Base-by-base conservation (phyloP, 345 rosid genomes). In the Linum lewisii region DNA sequence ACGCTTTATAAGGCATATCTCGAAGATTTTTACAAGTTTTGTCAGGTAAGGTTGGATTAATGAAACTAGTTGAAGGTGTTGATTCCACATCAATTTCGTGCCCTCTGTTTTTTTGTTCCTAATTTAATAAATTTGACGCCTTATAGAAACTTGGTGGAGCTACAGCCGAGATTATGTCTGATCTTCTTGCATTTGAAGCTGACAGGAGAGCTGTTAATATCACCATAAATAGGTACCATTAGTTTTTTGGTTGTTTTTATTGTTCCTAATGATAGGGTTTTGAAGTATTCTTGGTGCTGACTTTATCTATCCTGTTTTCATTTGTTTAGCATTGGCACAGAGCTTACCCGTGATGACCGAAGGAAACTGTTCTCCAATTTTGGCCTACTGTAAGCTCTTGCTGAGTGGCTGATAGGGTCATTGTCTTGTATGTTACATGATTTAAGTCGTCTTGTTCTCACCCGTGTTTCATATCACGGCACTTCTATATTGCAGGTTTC, bases 191-290 rank as follows among this genome's bases (percentile, higher is more conserved):
- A 38, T 93, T 93, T 70, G 99, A 93, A 75, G 99, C 97, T 34
- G 99, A 89, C 64, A 82, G 97, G 73, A 89, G 99, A 71, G 96
- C 99, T 24, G 96, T 89, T 52, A 93, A 93, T 63, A 93, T 93
- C 60, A 83, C 90, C 67, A 89, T 93, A 70, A 93, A 93, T 42
- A 93, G 97, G 99, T 89, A 67, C 9, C 19, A 1, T 22, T 25
- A 3, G 7, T 24, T 16, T 13, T 29, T 4, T 54, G 57, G 34
- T 21, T 3, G 34, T 67, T 49, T 54, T 51, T 21, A 21, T 34
- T 21, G 15, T 45, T 13, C 13, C 16, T 22, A 6, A 5, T 7
- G 18, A 16, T 57, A 16, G 24, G 21, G 36, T 54, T 19, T 15
- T 23, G 36, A 19, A 13, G 20, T 14, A 2, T 54, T 23, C 25